Conservation (phyloP, 305 asterid species). For the Fraxinus ornus region DNA sequence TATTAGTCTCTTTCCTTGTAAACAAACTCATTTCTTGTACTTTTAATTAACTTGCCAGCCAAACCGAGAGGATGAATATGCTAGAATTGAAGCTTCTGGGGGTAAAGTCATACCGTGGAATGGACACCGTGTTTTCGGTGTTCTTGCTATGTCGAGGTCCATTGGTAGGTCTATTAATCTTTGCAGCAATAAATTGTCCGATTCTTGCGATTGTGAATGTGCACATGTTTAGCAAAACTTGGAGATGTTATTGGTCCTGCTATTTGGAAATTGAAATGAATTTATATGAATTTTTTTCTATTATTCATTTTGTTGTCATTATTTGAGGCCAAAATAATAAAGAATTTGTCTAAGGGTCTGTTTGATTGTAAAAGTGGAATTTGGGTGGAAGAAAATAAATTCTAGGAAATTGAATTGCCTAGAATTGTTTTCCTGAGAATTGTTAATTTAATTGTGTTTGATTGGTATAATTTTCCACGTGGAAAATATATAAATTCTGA, state of each 20-base stretch:
- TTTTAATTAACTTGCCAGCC: constrained; percentile 45
- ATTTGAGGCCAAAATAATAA: background rate
- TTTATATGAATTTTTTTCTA: background rate
- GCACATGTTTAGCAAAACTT: background rate
- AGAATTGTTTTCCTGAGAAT: no score
- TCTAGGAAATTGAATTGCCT: no score
- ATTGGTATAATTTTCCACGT: no score
- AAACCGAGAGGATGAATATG: constrained; percentile 75
- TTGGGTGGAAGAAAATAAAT: no score
- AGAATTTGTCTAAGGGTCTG: background rate
- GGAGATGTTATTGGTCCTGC: background rate
- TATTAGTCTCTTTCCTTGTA: background rate
- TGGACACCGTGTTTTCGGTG: constrained; percentile 86
- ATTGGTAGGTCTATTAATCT: constrained; percentile 53
- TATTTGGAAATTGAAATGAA: background rate
- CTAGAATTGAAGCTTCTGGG: constrained; percentile 84
- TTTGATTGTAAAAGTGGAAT: no score
- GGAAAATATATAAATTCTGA: no score
- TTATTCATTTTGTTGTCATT: background rate
- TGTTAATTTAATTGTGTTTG: no score
- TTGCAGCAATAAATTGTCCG: background rate
- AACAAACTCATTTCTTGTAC: background rate
- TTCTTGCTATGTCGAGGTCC: constrained; percentile 90
- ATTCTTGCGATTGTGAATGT: constrained; percentile 3
- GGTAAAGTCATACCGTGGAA: constrained; percentile 87